These are phyloP conservation scores for Oryza rufipogon DNA, from an alignment of 176 grass and related monocot species.

Conservation along the genomic window DNA sequence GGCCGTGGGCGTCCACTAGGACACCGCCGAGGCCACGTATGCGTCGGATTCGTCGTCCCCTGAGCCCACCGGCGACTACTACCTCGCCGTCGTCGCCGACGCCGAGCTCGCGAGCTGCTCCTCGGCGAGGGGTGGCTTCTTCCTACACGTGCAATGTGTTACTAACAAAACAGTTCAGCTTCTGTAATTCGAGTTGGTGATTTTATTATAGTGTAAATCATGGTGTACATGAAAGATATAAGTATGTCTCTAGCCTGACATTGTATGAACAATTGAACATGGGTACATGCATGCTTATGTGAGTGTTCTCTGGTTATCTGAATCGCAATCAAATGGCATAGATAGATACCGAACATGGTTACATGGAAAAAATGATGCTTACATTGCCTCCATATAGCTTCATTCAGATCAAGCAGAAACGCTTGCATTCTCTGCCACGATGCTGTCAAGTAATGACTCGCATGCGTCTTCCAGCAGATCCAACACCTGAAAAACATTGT, in stretches of 20 bases:
- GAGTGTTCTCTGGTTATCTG: constrained; percentile 2
- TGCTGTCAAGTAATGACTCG: constrained; percentile 70
- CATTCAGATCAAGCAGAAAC: constrained; percentile 41
- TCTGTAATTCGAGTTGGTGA: neutral
- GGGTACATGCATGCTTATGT: neutral
- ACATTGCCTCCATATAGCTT: neutral
- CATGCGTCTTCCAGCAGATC: constrained; percentile 94
- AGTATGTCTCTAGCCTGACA: neutral
- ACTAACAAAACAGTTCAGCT: neutral
- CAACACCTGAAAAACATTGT: constrained; percentile 62
- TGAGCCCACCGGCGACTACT: constrained; percentile 69
- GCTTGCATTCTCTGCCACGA: constrained; percentile 51
- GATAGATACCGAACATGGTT: neutral
- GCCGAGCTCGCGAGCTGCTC: constrained; percentile 57
- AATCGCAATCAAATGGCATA: neutral
- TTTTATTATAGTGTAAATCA: neutral
- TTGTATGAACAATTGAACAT: neutral
- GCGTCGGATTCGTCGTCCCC: constrained; percentile 7
- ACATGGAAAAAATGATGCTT: neutral
- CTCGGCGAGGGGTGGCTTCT: constrained; percentile 53
- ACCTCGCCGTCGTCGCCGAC: constrained; percentile 61
- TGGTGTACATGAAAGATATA: neutral
- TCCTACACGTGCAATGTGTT: constrained; percentile 34
- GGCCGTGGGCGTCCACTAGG: constrained; percentile 67
- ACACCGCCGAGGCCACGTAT: constrained; percentile 64